Evolutionary conservation across 129 eudicot genomes (phyloP).

Genomic region (Ambrosia trifida): DNA sequence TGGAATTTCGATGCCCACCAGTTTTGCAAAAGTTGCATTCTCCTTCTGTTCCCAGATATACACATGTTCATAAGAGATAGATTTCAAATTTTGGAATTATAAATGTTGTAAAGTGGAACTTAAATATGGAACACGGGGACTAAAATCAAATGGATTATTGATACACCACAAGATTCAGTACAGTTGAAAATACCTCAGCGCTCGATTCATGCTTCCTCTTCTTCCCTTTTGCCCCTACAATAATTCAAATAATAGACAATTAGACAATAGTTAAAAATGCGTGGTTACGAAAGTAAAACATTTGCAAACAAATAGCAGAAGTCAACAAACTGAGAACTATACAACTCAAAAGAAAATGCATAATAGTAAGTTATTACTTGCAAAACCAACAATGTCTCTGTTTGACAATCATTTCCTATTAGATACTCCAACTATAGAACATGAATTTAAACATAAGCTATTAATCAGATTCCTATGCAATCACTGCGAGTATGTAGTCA

Average conservation of each 20-base stretch:
- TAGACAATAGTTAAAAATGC: background rate
- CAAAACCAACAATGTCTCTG: constrained; percentile 1
- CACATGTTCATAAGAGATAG: constrained; percentile 16
- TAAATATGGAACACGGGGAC: constrained; percentile 5
- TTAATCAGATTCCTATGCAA: background rate
- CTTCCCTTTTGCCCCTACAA: constrained; percentile 76
- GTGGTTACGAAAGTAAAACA: background rate
- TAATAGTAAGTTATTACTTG: background rate
- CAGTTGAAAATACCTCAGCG: constrained; percentile 55
- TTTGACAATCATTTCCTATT: background rate
- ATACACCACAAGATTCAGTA: constrained; percentile 7
- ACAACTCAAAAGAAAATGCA: constrained; percentile 15
- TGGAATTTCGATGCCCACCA: constrained; percentile 72
- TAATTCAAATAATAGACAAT: constrained; percentile 11
- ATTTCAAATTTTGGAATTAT: background rate
- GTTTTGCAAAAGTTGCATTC: constrained; percentile 50
- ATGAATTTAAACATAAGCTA: background rate
- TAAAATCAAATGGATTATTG: background rate
- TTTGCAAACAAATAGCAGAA: constrained; percentile 15
- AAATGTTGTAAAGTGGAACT: constrained; percentile 14
- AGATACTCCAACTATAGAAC: background rate
- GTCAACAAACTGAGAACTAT: constrained; percentile 11
- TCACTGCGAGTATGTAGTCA: constrained; percentile 2
- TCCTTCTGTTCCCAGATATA: constrained; percentile 48
- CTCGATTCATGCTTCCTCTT: constrained; percentile 75